phyloP scores from a whole-genome alignment of 106 monocot genomes.

The Phalaenopsis equestris region DNA sequence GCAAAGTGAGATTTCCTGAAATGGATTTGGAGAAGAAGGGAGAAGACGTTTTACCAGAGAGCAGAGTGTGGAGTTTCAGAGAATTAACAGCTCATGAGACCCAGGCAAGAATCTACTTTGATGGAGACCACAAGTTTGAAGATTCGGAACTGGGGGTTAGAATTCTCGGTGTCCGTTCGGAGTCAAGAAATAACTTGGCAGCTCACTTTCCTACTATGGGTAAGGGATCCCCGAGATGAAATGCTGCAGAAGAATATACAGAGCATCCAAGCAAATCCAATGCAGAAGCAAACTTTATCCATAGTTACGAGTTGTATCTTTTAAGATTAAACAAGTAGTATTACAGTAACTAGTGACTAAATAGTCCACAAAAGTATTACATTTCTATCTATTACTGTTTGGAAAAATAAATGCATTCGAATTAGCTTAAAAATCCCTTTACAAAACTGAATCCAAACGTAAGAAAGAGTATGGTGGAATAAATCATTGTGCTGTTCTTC shows the following conservation, averaged over 20 bases:
- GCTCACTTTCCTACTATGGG: too few relatives aligned
- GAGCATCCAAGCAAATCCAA: neutral
- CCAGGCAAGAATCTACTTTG: too few relatives aligned
- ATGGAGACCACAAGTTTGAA: too few relatives aligned
- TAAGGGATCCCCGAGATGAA: too few relatives aligned
- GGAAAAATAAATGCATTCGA: neutral
- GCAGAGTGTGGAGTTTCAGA: too few relatives aligned
- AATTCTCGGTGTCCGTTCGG: too few relatives aligned
- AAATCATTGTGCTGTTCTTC: conserved; percentile 12
- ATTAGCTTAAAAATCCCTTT: neutral
- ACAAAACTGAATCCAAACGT: neutral
- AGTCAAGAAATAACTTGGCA: too few relatives aligned
- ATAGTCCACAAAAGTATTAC: neutral
- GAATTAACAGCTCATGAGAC: too few relatives aligned
- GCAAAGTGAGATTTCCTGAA: too few relatives aligned
- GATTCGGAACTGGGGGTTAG: too few relatives aligned
- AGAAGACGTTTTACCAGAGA: too few relatives aligned
- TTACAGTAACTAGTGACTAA: neutral
- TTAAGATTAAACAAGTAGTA: neutral
- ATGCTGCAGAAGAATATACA: neutral
- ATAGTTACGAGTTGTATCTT: neutral
- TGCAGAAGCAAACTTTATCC: neutral
- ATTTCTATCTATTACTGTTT: neutral
- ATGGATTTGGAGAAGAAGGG: too few relatives aligned
- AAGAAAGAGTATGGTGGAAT: neutral